Conservation (phyloP, 352 stramenopile genomes). For the Phytophthora idaei region DNA sequence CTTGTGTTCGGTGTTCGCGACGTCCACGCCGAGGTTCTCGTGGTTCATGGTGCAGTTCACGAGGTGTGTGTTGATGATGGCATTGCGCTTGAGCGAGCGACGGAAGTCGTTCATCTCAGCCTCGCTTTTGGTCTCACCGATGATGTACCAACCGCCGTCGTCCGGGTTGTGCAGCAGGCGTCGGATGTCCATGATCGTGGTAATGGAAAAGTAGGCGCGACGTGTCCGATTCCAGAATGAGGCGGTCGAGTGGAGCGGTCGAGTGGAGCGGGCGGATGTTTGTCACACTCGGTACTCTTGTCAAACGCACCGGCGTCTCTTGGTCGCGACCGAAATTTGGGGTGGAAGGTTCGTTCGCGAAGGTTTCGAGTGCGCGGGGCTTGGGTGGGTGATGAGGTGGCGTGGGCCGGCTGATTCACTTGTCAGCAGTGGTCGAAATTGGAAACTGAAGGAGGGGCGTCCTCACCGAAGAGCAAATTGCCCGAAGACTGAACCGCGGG, state of each 20-base stretch:
- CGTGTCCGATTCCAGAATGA: constrained; percentile 36
- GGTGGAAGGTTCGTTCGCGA: constrained; percentile 14
- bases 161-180: constrained; percentile 80
- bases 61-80: constrained; percentile 85
- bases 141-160: constrained; percentile 79
- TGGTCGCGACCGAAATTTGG: constrained; percentile 29
- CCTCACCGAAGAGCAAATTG: constrained; percentile 26
- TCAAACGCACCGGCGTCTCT: constrained; percentile 40
- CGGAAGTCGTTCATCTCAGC: constrained; percentile 77
- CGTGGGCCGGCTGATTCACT: constrained; percentile 14
- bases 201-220: constrained; percentile 1
- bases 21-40: constrained; percentile 49
- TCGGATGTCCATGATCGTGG: constrained; percentile 64
- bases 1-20: constrained; percentile 66
- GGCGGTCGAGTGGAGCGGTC: not conserved
- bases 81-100: constrained; percentile 79
- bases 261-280: constrained; percentile 29
- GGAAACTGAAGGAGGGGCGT: constrained; percentile 24
- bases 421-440: constrained; percentile 13
- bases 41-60: constrained; percentile 87
- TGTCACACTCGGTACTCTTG: constrained; percentile 36
- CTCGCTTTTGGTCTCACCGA: constrained; percentile 76
- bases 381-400: constrained; percentile 28
- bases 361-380: constrained; percentile 26
- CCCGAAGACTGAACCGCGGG: constrained; percentile 22